Evolutionary conservation across 129 eudicot genomes (phyloP).

Genomic region (Chrysanthemum lavandulifolium): DNA sequence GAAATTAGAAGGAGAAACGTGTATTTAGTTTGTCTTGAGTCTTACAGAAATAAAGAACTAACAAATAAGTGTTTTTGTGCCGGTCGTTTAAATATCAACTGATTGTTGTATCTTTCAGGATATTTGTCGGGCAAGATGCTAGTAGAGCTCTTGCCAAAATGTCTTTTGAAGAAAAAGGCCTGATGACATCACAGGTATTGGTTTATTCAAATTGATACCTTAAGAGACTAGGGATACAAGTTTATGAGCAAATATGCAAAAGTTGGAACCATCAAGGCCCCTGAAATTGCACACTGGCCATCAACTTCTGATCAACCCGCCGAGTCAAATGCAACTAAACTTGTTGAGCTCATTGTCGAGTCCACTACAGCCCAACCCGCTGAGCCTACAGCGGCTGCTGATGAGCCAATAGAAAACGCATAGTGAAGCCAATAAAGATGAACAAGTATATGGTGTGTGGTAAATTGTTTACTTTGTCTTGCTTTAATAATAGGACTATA

Average conservation of each 20-base stretch:
- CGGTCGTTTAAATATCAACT: not conserved
- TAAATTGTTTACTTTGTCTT: constrained; percentile 2
- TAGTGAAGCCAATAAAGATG: constrained; percentile 31
- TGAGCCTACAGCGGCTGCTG: constrained; percentile 15
- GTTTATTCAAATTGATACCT: constrained; percentile 84
- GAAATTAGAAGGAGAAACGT: no score
- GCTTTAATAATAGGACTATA: constrained; percentile 11
- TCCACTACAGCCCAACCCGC: not conserved
- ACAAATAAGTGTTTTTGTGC: no score
- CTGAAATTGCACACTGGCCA: constrained; percentile 19
- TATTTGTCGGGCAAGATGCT: constrained; percentile 96
- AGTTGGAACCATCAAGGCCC: constrained; percentile 75
- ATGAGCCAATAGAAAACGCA: no score
- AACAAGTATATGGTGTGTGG: not conserved
- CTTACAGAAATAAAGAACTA: no score
- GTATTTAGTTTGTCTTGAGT: no score
- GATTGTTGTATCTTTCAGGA: constrained; percentile 35
- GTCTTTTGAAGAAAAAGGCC: constrained; percentile 64
- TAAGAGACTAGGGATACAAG: constrained; percentile 93
- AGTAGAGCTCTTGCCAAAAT: constrained; percentile 98
- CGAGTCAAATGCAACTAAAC: not conserved
- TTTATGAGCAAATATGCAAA: constrained; percentile 95
- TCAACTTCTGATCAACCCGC: constrained; percentile 21
- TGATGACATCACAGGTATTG: constrained; percentile 70
- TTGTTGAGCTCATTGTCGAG: not conserved